Evolutionary conservation across 1,284 basidiomycete genomes (phyloP).

Genomic region (Athelia psychrophila): DNA sequence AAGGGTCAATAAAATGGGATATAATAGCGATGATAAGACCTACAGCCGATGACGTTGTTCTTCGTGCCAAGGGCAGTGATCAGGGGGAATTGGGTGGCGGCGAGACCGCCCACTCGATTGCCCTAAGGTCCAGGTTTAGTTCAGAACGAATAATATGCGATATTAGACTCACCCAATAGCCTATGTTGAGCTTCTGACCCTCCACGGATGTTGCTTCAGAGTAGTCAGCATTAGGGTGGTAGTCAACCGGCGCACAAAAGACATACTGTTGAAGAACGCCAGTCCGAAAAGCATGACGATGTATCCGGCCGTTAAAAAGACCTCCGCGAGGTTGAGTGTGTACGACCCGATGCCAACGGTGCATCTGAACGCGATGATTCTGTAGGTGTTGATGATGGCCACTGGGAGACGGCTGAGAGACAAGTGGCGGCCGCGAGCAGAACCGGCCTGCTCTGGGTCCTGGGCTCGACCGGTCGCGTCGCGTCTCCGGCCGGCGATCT

Average conservation of each 20-base stretch:
- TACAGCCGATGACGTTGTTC: conserved; percentile 61
- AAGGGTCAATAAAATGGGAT: background rate
- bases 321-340: conserved; percentile 45
- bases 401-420: conserved; percentile 30
- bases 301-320: conserved; percentile 43
- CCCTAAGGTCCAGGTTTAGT: conserved; percentile 38
- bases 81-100: conserved; percentile 54
- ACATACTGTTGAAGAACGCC: conserved; percentile 48
- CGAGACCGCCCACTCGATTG: conserved; percentile 48
- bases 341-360: conserved; percentile 38
- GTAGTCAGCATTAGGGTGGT: background rate
- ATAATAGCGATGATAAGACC: conserved; percentile 16
- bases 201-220: background rate
- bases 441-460: background rate
- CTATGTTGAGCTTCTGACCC: too few relatives aligned
- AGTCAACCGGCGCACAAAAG: background rate
- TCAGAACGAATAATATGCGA: conserved; percentile 24
- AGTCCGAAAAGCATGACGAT: conserved; percentile 43
- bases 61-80: conserved; percentile 61
- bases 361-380: conserved; percentile 48
- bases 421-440: conserved; percentile 11
- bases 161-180: background rate
- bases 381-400: conserved; percentile 40
- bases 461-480: background rate
- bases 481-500: conserved; percentile 22